phyloP scores from a whole-genome alignment of 2,329 filamentous ascomycete genomes.

The Xylariales sp. region DNA sequence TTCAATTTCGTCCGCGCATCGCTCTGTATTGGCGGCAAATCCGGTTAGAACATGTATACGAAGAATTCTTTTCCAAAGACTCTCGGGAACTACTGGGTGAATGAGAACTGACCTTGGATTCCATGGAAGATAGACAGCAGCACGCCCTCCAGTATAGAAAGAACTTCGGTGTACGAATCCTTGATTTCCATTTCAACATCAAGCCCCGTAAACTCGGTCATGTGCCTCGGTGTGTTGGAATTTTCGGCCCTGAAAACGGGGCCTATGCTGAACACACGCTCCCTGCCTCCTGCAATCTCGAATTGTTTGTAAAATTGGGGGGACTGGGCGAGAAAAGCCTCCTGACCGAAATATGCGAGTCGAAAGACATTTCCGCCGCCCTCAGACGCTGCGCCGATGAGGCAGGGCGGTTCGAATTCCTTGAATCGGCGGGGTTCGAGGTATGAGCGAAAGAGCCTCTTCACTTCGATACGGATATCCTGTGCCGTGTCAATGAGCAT shows the following conservation, averaged over 20 bases:
- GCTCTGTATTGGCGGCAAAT: conserved; percentile 28
- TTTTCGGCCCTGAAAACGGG: conserved; percentile 85
- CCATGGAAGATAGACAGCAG: conserved; percentile 76
- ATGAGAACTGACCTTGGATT: conserved; percentile 39
- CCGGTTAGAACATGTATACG: conserved; percentile 9
- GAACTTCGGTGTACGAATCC: conserved; percentile 71
- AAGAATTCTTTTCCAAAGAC: neutral
- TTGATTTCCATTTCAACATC: conserved; percentile 89
- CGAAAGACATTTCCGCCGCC: conserved; percentile 90
- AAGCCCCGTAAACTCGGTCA: conserved; percentile 85
- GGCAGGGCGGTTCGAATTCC: conserved; percentile 82
- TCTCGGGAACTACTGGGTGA: neutral
- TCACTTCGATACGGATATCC: conserved; percentile 52
- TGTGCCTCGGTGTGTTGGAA: conserved; percentile 76
- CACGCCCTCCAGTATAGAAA: conserved; percentile 66
- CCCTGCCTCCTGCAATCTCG: conserved; percentile 72
- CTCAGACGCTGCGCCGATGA: conserved; percentile 87
- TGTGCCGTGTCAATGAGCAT: neutral
- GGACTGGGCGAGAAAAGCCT: conserved; percentile 74
- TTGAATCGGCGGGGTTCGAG: conserved; percentile 71
- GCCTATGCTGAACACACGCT: conserved; percentile 73
- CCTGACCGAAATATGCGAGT: conserved; percentile 81
- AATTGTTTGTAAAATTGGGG: conserved; percentile 88
- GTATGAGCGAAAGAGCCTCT: conserved; percentile 72
- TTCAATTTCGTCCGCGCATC: conserved; percentile 68